Conservation (phyloP, 2,329 filamentous ascomycete genomes). For the Phyllosticta citribraziliensis region DNA sequence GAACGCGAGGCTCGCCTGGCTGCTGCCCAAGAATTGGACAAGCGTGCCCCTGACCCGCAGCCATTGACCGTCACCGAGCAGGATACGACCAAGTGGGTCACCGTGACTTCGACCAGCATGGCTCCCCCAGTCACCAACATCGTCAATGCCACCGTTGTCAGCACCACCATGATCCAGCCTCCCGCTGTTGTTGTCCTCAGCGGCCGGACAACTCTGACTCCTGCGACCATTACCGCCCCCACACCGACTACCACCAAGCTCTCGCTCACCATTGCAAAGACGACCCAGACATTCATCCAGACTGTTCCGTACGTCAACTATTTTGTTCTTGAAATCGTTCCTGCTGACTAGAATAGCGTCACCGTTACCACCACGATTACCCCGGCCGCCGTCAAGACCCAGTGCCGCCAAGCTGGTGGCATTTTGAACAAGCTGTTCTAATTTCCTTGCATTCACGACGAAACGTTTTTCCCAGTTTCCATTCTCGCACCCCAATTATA, state of each 20-base stretch:
- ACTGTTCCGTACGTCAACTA: slow-evolving; percentile 15
- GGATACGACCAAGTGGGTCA: slow-evolving; percentile 19
- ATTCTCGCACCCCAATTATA: background rate
- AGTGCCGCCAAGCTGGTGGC: slow-evolving; percentile 17
- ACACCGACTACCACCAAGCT: slow-evolving; percentile 19
- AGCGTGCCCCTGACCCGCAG: slow-evolving; percentile 27
- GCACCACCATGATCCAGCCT: slow-evolving; percentile 16
- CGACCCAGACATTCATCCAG: slow-evolving; percentile 13
- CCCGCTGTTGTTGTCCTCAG: slow-evolving; percentile 16
- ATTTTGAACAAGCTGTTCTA: slow-evolving; percentile 10
- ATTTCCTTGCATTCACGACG: background rate
- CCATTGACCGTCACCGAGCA: slow-evolving; percentile 24
- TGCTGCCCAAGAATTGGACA: slow-evolving; percentile 11
- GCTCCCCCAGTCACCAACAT: slow-evolving; percentile 15
- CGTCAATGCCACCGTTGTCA: slow-evolving; percentile 10
- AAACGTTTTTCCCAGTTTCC: background rate
- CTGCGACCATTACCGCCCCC: slow-evolving; percentile 18
- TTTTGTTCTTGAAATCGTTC: background rate
- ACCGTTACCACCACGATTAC: slow-evolving; percentile 18
- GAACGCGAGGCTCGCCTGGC: slow-evolving; percentile 19
- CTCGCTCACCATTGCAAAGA: slow-evolving; percentile 15
- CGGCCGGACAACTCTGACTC: slow-evolving; percentile 14
- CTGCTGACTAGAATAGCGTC: slow-evolving; percentile 10
- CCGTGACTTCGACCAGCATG: slow-evolving; percentile 17
- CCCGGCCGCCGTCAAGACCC: slow-evolving; percentile 14